A percentile compares a stretch with the other conserved stretches of the same genome.
Conservation (phyloP, 495 filamentous ascomycete species). For the Cladorrhinum samala region DNA sequence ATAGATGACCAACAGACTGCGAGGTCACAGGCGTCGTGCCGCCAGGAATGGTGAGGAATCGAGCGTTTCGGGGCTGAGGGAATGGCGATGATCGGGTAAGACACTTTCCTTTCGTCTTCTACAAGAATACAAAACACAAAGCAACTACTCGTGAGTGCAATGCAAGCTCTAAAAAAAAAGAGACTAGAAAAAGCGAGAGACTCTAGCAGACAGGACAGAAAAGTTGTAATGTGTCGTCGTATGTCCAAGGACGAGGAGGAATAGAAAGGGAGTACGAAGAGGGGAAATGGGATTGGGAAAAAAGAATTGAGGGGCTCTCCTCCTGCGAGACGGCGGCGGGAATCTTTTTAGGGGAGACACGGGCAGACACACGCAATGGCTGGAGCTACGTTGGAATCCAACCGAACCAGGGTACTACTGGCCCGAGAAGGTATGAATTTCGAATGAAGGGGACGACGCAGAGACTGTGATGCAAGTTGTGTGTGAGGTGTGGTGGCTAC, state of each 20-base stretch:
- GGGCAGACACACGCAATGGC: slow-evolving; percentile 1
- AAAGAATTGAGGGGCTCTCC: slow-evolving; percentile 16
- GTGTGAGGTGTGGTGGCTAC: slow-evolving; percentile 28
- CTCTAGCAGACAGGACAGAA: slow-evolving; percentile 2
- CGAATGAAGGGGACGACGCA: slow-evolving; percentile 23
- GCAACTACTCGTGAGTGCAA: neutral
- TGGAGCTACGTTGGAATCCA: slow-evolving; percentile 3
- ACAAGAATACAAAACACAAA: neutral
- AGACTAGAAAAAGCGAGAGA: slow-evolving; percentile 7
- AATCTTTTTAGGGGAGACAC: slow-evolving; percentile 20
- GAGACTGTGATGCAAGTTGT: slow-evolving; percentile 26
- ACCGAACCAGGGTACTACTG: slow-evolving; percentile 6
- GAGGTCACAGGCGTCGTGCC: neutral
- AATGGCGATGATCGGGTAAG: neutral
- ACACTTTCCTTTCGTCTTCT: neutral
- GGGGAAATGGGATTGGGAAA: slow-evolving; percentile 7
- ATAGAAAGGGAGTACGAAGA: slow-evolving; percentile 6
- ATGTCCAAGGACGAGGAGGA: neutral
- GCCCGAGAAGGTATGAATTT: slow-evolving; percentile 7
- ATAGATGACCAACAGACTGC: slow-evolving; percentile 2
- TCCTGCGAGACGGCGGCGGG: slow-evolving; percentile 20
- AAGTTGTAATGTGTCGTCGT: neutral
- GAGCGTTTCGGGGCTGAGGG: neutral
- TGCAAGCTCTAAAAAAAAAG: neutral
- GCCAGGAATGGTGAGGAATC: slow-evolving; percentile 1